phyloP scores from a whole-genome alignment of 192 early-diverging fungal species.

The Phycomyces nitens region DNA sequence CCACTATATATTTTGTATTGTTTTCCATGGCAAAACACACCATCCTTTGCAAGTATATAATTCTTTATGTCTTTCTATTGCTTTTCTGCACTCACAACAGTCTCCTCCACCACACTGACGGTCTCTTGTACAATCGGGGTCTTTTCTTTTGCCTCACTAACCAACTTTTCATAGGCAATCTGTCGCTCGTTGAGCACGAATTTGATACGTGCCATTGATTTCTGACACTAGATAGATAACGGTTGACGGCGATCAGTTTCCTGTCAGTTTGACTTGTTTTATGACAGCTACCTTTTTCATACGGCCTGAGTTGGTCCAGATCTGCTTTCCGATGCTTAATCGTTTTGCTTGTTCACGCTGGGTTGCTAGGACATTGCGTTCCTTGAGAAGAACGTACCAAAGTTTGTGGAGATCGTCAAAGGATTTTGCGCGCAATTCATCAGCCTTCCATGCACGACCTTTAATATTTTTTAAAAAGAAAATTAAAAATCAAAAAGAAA shows the following conservation, averaged over 20 bases:
- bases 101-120: not conserved
- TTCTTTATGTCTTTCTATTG: not conserved
- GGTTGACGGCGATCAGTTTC: no score
- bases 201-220: slow-evolving; percentile 82
- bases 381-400: slow-evolving; percentile 88
- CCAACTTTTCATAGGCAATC: slow-evolving; percentile 49
- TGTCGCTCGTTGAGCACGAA: slow-evolving; percentile 74
- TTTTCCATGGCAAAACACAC: no score
- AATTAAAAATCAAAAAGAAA: no score
- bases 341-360: slow-evolving; percentile 66
- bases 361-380: slow-evolving; percentile 76
- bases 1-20: no score
- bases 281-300: slow-evolving; percentile 59
- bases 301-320: slow-evolving; percentile 62
- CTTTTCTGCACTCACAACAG: not conserved
- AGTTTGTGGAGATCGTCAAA: slow-evolving; percentile 97
- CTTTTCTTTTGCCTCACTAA: no score
- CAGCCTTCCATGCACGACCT: slow-evolving; percentile 87
- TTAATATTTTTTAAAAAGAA: no score
- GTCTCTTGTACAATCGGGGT: no score
- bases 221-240: slow-evolving; percentile 56
- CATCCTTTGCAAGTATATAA: no score
- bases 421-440: slow-evolving; percentile 87
- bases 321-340: slow-evolving; percentile 47
- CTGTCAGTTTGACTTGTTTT: slow-evolving; percentile 1